phyloP scores from a whole-genome alignment of 768 basidiomycete genomes.

The Tylopilus subfusipes region DNA sequence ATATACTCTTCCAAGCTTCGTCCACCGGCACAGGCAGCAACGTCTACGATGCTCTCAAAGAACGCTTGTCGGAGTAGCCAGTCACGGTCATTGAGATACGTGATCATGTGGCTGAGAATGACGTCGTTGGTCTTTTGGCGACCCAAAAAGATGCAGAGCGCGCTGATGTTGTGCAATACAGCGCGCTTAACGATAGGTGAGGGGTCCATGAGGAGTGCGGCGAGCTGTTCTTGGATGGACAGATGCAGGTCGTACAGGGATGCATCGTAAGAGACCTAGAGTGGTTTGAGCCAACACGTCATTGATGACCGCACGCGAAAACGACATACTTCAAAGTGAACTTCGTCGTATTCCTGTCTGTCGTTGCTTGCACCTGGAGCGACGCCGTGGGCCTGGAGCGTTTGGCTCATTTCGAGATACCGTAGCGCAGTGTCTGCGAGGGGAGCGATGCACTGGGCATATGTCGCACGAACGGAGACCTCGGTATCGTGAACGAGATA shows the following conservation, averaged over 20 bases:
- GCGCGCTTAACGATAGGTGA: constrained; percentile 90
- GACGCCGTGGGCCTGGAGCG: constrained; percentile 78
- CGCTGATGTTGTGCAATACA: constrained; percentile 80
- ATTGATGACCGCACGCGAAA: neutral
- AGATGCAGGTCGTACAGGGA: constrained; percentile 82
- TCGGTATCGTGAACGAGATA: constrained; percentile 83
- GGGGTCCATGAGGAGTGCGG: constrained; percentile 81
- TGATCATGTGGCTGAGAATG: constrained; percentile 82
- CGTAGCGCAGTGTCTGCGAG: constrained; percentile 83
- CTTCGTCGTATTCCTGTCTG: constrained; percentile 69
- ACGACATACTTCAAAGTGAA: constrained; percentile 68
- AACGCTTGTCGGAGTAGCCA: constrained; percentile 91
- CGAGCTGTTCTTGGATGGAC: constrained; percentile 83
- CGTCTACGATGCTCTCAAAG: constrained; percentile 93
- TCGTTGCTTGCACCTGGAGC: constrained; percentile 42
- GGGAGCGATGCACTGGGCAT: constrained; percentile 81
- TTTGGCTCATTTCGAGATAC: constrained; percentile 93
- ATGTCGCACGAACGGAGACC: constrained; percentile 73
- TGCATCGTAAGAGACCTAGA: constrained; percentile 85
- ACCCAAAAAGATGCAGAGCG: constrained; percentile 91
- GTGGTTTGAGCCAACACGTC: neutral
- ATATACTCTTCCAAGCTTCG: constrained; percentile 94
- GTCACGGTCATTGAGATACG: constrained; percentile 84
- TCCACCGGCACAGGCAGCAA: constrained; percentile 91
- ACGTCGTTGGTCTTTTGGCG: constrained; percentile 93